phyloP scores from a whole-genome alignment of 176 grass and related monocot species.

The Oryza australiensis region DNA sequence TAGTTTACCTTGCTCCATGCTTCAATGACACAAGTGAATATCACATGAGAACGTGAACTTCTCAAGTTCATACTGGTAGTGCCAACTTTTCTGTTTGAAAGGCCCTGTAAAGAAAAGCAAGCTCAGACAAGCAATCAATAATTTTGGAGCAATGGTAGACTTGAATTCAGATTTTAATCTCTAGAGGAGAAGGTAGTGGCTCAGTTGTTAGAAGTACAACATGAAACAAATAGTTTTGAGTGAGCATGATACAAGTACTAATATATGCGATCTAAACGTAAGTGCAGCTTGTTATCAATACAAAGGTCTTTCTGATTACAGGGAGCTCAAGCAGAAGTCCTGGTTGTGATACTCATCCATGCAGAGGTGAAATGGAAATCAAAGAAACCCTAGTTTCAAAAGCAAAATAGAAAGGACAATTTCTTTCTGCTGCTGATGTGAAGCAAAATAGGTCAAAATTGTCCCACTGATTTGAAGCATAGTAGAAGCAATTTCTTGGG shows the following conservation, averaged over 20 bases:
- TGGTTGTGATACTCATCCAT: neutral
- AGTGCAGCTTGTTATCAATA: neutral
- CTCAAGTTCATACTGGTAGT: conserved; percentile 84
- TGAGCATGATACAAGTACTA: neutral
- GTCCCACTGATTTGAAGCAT: neutral
- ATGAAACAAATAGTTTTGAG: neutral
- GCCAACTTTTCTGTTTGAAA: conserved; percentile 96
- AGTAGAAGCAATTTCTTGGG: neutral
- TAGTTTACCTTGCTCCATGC: conserved; percentile 88
- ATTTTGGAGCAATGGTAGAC: neutral
- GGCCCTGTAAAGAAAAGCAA: conserved; percentile 57
- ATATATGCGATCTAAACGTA: neutral
- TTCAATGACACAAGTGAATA: conserved; percentile 88
- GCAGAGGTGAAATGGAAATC: neutral
- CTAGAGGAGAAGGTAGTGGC: neutral
- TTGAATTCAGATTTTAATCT: neutral
- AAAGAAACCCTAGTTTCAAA: neutral
- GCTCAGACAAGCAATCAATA: neutral
- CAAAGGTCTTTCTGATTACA: neutral
- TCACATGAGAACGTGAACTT: conserved; percentile 93
- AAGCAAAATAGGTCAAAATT: neutral
- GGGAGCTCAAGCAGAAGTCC: neutral
- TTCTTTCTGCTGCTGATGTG: neutral
- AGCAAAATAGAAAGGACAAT: conserved; percentile 1
- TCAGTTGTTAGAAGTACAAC: neutral